Conservation (phyloP, 768 basidiomycete species). For the Leucocoprinus leucothites region DNA sequence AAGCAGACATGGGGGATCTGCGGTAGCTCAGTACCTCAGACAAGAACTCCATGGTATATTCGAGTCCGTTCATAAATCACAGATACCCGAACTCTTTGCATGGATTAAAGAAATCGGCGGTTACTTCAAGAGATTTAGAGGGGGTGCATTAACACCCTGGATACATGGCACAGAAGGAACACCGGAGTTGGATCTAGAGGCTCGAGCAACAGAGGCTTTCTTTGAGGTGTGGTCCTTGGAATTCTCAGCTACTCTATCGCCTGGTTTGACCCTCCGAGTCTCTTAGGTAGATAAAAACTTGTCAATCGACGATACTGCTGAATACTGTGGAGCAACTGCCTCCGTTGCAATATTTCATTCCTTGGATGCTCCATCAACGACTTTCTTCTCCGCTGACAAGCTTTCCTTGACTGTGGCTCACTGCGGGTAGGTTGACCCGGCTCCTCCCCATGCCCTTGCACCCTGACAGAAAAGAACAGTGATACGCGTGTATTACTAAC, state of each 20-base stretch:
- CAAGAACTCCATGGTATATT: conserved; percentile 85
- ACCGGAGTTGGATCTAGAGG: conserved; percentile 67
- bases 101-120: conserved; percentile 83
- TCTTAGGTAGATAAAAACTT: conserved; percentile 72
- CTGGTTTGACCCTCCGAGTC: conserved; percentile 5
- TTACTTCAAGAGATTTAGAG: conserved; percentile 87
- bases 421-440: conserved; percentile 62
- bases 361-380: conserved; percentile 72
- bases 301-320: conserved; percentile 64
- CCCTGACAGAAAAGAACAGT: conserved; percentile 35
- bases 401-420: conserved; percentile 88
- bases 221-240: conserved; percentile 60
- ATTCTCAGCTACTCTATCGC: background rate
- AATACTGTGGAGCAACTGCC: conserved; percentile 84
- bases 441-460: background rate
- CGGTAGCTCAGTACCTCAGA: conserved; percentile 80
- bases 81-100: conserved; percentile 70
- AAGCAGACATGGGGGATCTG: conserved; percentile 83
- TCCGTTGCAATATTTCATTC: conserved; percentile 91
- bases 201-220: conserved; percentile 83
- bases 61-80: conserved; percentile 68
- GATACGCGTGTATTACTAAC: conserved; percentile 90
- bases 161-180: conserved; percentile 30
- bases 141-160: conserved; percentile 78
- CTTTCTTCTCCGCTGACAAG: conserved; percentile 79